Evolutionary conservation across 768 basidiomycete species (phyloP).

Genomic region (Termitomyces sp.): DNA sequence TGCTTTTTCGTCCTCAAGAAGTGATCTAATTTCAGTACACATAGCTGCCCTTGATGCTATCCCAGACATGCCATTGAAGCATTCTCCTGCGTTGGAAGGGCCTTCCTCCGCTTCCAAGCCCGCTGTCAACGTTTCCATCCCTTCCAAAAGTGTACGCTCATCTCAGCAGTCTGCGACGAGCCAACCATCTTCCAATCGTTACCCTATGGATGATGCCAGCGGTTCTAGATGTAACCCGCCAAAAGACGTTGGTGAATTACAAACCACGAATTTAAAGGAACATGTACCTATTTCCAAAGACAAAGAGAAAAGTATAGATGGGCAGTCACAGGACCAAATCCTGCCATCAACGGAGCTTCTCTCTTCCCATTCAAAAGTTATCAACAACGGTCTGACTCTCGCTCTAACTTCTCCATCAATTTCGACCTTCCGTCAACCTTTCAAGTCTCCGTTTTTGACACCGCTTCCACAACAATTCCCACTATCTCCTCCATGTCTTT

Average conservation of each 20-base stretch:
- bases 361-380: background rate
- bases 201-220: background rate
- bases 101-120: background rate
- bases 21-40: background rate
- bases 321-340: background rate
- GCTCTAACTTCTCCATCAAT: background rate
- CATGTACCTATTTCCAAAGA: background rate
- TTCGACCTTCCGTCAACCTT: background rate
- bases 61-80: background rate
- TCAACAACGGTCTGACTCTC: background rate
- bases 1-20: background rate
- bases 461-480: conserved; percentile 9
- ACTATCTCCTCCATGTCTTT: conserved; percentile 10
- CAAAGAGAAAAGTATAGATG: background rate
- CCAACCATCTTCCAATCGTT: background rate
- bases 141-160: background rate
- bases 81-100: background rate
- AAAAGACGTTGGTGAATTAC: background rate
- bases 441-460: background rate
- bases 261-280: background rate
- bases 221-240: background rate
- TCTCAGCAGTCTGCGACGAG: background rate
- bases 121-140: background rate
- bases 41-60: background rate
- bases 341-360: background rate